Conservation (phyloP, 1,139 yeast species). For the Kurtzmaniella quercitrusa region DNA sequence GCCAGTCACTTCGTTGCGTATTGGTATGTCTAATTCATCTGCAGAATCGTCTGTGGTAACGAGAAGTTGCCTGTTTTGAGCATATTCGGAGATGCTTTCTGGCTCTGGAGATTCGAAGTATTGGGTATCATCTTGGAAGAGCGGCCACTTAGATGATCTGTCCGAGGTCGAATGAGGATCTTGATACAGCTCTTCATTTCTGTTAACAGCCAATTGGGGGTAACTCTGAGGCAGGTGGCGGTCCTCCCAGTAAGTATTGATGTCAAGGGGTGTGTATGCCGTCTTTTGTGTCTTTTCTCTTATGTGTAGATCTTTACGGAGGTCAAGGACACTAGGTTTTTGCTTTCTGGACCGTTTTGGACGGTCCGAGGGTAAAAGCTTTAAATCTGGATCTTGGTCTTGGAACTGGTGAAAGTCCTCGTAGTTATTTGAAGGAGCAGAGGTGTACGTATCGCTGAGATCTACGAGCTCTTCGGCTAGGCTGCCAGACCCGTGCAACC, state of each 20-base stretch:
- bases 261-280: neutral
- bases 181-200: neutral
- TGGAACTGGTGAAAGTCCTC: too few species aligned
- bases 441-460: neutral
- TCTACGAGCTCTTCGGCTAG: slow-evolving; percentile 3
- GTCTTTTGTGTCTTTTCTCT: slow-evolving; percentile 15
- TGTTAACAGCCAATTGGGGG: neutral
- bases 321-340: slow-evolving; percentile 11
- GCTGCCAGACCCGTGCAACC: neutral
- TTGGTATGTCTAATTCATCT: neutral
- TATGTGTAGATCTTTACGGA: slow-evolving; percentile 36
- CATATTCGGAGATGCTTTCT: neutral
- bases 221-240: neutral
- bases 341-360: slow-evolving; percentile 2
- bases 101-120: neutral
- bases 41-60: neutral
- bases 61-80: neutral
- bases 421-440: too few species aligned
- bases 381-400: neutral
- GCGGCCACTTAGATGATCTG: slow-evolving; percentile 1
- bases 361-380: slow-evolving; percentile 2
- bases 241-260: neutral
- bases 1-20: too few species aligned
- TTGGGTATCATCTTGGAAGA: slow-evolving; percentile 1
- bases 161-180: neutral